Conservation (phyloP, 169 alveolate species). For the Babesia caballi region DNA sequence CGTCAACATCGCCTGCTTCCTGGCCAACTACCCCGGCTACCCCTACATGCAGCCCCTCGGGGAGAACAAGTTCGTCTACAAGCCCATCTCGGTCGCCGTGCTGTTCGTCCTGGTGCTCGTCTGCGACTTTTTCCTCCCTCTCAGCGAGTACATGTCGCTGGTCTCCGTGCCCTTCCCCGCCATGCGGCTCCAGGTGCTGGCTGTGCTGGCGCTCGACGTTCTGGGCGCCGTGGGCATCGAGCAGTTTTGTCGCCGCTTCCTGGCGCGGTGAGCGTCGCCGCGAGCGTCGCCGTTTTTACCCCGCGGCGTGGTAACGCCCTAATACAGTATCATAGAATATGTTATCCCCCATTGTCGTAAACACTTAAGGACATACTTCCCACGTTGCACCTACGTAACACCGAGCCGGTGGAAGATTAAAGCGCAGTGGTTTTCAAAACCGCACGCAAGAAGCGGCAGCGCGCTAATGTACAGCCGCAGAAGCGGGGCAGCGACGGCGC, state of each 20-base stretch:
- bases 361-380: too few species aligned
- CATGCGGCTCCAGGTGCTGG: conserved; percentile 19
- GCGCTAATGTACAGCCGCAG: too few species aligned
- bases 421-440: too few species aligned
- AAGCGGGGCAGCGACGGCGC: too few species aligned
- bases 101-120: conserved; percentile 37
- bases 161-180: conserved; percentile 44
- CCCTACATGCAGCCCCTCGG: conserved; percentile 81
- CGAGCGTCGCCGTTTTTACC: too few species aligned
- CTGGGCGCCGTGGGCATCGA: conserved; percentile 11
- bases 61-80: conserved; percentile 66
- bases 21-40: conserved; percentile 85
- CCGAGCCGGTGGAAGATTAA: too few species aligned
- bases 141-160: conserved; percentile 63
- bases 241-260: conserved; percentile 10
- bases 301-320: too few species aligned
- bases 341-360: too few species aligned
- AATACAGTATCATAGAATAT: too few species aligned
- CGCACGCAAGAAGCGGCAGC: too few species aligned
- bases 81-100: conserved; percentile 32
- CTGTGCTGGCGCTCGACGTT: conserved; percentile 28
- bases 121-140: conserved; percentile 51
- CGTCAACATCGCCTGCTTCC: conserved; percentile 78
- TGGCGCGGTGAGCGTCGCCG: neutral
- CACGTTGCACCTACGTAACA: too few species aligned